A percentile compares a stretch with the other conserved stretches of the same genome.
phyloP scores from a whole-genome alignment of 805 yeast genomes.

The Saturnispora bothae region DNA sequence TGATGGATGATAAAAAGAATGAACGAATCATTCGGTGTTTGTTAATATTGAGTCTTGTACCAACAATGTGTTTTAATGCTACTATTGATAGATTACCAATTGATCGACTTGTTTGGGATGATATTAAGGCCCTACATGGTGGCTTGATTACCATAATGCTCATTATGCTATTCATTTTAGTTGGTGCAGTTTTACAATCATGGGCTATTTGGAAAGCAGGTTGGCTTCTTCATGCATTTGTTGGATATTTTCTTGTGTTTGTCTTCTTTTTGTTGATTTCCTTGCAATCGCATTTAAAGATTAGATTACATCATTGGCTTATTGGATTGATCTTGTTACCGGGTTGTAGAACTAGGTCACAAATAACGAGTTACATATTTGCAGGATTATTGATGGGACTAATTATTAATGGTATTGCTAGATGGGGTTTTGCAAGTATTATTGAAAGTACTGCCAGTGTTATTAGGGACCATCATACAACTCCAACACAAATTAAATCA shows the following conservation, averaged over 20 bases:
- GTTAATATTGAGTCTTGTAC: conserved; percentile 1
- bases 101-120: conserved; percentile 67
- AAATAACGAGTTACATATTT: conserved; percentile 51
- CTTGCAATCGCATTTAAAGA: conserved; percentile 48
- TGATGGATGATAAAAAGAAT: not conserved
- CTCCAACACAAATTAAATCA: not conserved
- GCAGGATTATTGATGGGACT: conserved; percentile 83
- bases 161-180: conserved; percentile 36
- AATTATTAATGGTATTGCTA: conserved; percentile 69
- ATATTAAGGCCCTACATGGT: conserved; percentile 67
- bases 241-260: conserved; percentile 39
- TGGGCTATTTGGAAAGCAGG: conserved; percentile 73
- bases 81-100: conserved; percentile 85
- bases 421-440: conserved; percentile 92
- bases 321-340: conserved; percentile 70
- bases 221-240: conserved; percentile 46
- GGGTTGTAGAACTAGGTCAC: conserved; percentile 70
- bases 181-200: conserved; percentile 64
- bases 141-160: conserved; percentile 53
- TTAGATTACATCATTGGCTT: conserved; percentile 73
- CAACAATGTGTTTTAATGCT: conserved; percentile 56
- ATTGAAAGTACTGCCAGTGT: conserved; percentile 65
- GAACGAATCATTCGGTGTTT: not conserved
- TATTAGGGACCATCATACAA: conserved; percentile 36
- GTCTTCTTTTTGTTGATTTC: conserved; percentile 33